Base-by-base conservation (phyloP, 2,329 filamentous ascomycete genomes). In the Ophiostoma montium region DNA sequence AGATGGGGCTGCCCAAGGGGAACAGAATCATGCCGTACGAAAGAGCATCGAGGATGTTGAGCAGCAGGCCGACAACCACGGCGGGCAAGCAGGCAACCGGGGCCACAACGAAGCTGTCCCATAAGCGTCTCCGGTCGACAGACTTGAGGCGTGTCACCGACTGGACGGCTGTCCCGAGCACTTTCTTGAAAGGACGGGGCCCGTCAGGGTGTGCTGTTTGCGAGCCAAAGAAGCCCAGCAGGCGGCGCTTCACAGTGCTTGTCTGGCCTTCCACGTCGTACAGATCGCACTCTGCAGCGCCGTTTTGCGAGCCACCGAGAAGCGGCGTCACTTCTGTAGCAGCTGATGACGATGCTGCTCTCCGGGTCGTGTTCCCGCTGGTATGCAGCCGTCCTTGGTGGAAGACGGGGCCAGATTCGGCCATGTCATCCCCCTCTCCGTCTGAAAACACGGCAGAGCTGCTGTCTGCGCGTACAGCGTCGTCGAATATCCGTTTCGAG, bases 21-120 rank as follows among this genome's bases (percentile, higher is more conserved):
- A 98, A 98, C 12, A 98, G 68, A 59, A 95, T 95, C 84, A 94
- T 92, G 57, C 86, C 92, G 60, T 98, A 98, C 2, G 90, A 96
- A 36, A 98, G 68, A 6, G 89, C 92, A 69, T 98, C 92, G 18
- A 98, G 71, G 42, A 98, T 83, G 57, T 98, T 98, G 16, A 98
- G 75, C 1, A 98, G 71, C 23, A 95, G 67, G 0, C 92, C 92
- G 1, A 98, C 77, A 56, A 94, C 75, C 1, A 96, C 90, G 3
- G 90, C 84, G 2, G 92, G 92, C 15, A 95, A 62, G 56, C 82
- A 84, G 44, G 78, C 78, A 16, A 77, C 67, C 1, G 88, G 86
- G 35, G 78, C 71, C 11, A 87, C 63, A 3, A 94, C 64, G 0
- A 71, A 73, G 41, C 75, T 74, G 35, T 76, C 63, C 71, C 80